A percentile compares a stretch with the other conserved stretches of the same genome.
Conservation (phyloP, 2,329 filamentous ascomycete genomes). For the Aspergillus piperis region DNA sequence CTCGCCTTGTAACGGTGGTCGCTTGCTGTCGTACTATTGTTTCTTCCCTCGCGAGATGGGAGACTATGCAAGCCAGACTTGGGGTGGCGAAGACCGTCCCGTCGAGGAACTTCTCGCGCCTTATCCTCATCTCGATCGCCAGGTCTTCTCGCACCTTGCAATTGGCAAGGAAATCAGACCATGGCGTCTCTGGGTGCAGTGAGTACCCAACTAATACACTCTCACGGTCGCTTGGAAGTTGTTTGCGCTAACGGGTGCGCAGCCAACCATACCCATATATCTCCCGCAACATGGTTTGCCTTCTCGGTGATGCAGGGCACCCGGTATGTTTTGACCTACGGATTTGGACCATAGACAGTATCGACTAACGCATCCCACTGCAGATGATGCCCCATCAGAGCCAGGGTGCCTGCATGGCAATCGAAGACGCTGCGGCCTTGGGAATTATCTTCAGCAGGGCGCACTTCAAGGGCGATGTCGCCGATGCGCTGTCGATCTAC, state of each 20-base stretch:
- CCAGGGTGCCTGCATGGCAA: constrained; percentile 69
- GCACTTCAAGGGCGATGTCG: constrained; percentile 52
- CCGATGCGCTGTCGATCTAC: constrained; percentile 53
- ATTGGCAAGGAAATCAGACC: constrained; percentile 65
- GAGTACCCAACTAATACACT: constrained; percentile 3
- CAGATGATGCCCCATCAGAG: constrained; percentile 70
- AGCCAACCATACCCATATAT: constrained; percentile 61
- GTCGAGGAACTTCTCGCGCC: constrained; percentile 62
- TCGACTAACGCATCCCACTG: not conserved
- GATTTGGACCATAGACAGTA: not conserved
- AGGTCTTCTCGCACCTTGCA: constrained; percentile 58
- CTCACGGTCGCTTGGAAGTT: not conserved
- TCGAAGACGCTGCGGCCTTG: constrained; percentile 65
- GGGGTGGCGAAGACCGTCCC: constrained; percentile 55
- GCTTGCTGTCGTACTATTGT: constrained; percentile 68
- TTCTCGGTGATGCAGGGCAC: constrained; percentile 68
- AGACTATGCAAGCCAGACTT: constrained; percentile 63
- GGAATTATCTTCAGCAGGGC: constrained; percentile 60
- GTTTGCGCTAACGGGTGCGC: not conserved
- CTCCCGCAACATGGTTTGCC: constrained; percentile 53
- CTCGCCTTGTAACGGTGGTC: constrained; percentile 67
- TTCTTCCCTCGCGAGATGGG: constrained; percentile 64
- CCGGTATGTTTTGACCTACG: constrained; percentile 47
- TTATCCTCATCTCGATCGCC: constrained; percentile 61
- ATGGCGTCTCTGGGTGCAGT: constrained; percentile 66